Base-by-base conservation (phyloP, 2,329 filamentous ascomycete genomes). In the Bipolaris sorokiniana region DNA sequence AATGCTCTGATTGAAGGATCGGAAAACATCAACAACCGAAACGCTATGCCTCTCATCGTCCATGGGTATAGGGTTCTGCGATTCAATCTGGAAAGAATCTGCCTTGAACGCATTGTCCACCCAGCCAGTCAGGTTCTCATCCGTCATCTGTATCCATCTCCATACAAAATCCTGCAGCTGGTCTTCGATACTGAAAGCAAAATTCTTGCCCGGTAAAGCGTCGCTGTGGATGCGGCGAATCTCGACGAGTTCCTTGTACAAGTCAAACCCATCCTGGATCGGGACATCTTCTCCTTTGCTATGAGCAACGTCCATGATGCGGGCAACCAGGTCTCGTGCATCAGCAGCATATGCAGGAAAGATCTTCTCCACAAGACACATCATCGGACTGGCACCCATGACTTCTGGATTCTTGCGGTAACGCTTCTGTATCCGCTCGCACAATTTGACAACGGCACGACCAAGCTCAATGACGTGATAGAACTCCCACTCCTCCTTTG, bases 331-430 rank as follows among this genome's bases (percentile, higher is more conserved):
- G 68, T 94, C 92, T 61, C 90, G 86, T 5, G 92, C 91, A 75
- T 99, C 94, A 62, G 91, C 87, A 55, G 96, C 93, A 73, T 96
- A 98, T 59, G 90, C 89, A 1, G 95, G 95, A 56, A 98, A 89
- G 52, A 95, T 88, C 50, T 91, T 91, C 64, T 90, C 86, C 6
- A 97, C 87, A 31, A 98, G 81, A 34, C 95, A 89, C 45, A 85
- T 87, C 66, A 87, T 77, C 11, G 85, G 86, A 56, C 84, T 86
- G 16, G 87, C 84, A 26, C 92, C 92, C 87, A 97, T 89, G 57
- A 98, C 90, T 61, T 92, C 89, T 0, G 91, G 91, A 56, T 90
- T 95, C 68, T 90, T 94, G 67, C 87, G 87, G 77, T 97, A 99
- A 47, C 94, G 87, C 78, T 98, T 98, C 75, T 92, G 89, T 49